These are phyloP conservation scores for Pisolithus marmoratus DNA, from an alignment of 768 basidiomycete species.

Conservation along the genomic window DNA sequence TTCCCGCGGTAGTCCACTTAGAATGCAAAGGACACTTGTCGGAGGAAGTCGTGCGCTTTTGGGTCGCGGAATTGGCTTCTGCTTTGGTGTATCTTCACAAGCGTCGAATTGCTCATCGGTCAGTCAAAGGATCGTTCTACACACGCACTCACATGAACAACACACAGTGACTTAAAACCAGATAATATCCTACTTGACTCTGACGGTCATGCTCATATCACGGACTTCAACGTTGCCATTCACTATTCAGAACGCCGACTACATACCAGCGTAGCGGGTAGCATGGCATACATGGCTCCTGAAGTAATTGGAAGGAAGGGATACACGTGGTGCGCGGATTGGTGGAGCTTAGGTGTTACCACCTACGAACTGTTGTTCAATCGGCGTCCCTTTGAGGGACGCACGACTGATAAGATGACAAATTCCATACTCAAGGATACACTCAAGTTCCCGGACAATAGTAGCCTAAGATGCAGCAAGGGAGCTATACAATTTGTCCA, in stretches of 20 bases:
- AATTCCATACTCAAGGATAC: constrained; percentile 79
- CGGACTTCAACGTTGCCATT: constrained; percentile 98
- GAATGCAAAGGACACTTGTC: constrained; percentile 62
- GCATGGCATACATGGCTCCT: constrained; percentile 99
- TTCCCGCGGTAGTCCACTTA: constrained; percentile 61
- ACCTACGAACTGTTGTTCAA: constrained; percentile 86
- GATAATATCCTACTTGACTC: constrained; percentile 95
- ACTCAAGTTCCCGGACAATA: constrained; percentile 72
- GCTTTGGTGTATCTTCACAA: constrained; percentile 87
- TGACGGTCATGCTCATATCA: constrained; percentile 92
- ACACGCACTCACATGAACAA: constrained; percentile 1
- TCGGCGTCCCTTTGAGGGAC: constrained; percentile 84
- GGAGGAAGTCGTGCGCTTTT: constrained; percentile 78
- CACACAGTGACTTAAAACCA: constrained; percentile 83
- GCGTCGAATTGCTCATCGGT: constrained; percentile 94
- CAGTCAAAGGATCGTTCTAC: constrained; percentile 19
- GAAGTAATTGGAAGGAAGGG: constrained; percentile 91
- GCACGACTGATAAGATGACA: constrained; percentile 83
- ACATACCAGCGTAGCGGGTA: constrained; percentile 92
- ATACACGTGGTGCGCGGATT: constrained; percentile 90
- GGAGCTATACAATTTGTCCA: constrained; percentile 63
- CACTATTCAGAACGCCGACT: constrained; percentile 88
- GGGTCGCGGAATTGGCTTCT: constrained; percentile 81
- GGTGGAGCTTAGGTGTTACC: constrained; percentile 93
- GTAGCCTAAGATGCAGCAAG: constrained; percentile 51